These are phyloP conservation scores for Brasenia schreberi DNA, from an alignment of 164 flowering plant species.

Conservation along the genomic window DNA sequence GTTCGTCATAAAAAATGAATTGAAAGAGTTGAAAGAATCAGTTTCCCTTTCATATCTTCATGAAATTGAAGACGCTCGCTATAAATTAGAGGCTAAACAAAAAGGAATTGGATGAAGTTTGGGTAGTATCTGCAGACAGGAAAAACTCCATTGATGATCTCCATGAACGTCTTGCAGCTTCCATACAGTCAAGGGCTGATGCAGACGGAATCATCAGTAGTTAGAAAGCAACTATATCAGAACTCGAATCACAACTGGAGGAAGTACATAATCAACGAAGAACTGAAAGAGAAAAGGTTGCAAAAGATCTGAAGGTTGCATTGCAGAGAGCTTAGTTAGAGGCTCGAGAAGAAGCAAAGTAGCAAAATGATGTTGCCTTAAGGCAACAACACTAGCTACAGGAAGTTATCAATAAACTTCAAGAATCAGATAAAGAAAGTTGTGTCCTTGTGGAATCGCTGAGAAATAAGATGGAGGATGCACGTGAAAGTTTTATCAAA, in stretches of 20 bases:
- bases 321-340: constrained; percentile 62
- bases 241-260: constrained; percentile 58
- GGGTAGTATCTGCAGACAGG: constrained; percentile 46
- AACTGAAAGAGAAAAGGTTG: constrained; percentile 82
- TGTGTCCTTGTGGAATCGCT: constrained; percentile 56
- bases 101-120: constrained; percentile 42
- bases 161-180: constrained; percentile 54
- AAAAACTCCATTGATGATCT: constrained; percentile 66
- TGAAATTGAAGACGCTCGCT: constrained; percentile 38
- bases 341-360: constrained; percentile 66
- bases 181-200: constrained; percentile 68
- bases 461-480: constrained; percentile 79
- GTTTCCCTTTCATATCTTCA: constrained; percentile 37
- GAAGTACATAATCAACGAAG: constrained; percentile 78
- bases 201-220: constrained; percentile 76
- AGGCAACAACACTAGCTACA: constrained; percentile 67
- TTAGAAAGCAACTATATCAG: constrained; percentile 74
- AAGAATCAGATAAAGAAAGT: constrained; percentile 81
- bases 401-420: constrained; percentile 81
- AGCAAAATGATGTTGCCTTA: constrained; percentile 42
- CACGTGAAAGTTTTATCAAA: constrained; percentile 60
- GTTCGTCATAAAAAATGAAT: too few species aligned
- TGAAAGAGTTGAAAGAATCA: constrained; percentile 52
- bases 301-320: constrained; percentile 50
- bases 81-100: constrained; percentile 39